phyloP scores from a whole-genome alignment of 768 basidiomycete species.

The Kwoniella heveanensis region DNA sequence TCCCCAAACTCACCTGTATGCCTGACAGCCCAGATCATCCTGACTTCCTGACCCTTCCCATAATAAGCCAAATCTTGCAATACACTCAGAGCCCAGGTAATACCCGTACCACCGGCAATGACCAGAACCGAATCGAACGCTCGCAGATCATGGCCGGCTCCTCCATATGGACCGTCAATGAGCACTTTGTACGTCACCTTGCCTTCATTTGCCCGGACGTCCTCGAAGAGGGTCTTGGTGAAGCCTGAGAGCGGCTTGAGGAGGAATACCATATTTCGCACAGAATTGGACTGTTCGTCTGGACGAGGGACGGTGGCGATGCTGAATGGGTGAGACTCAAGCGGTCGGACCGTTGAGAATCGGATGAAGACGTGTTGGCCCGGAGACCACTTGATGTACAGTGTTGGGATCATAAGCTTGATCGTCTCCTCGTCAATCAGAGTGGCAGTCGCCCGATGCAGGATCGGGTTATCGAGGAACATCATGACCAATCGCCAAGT shows the following conservation, averaged over 20 bases:
- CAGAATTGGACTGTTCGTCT: slow-evolving; percentile 36
- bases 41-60: not conserved
- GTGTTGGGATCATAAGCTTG: slow-evolving; percentile 44
- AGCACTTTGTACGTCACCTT: slow-evolving; percentile 49
- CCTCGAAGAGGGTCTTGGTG: slow-evolving; percentile 33
- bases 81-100: slow-evolving; percentile 25
- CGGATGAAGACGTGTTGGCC: slow-evolving; percentile 56
- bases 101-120: slow-evolving; percentile 56
- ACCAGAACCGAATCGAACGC: slow-evolving; percentile 52
- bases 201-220: slow-evolving; percentile 48
- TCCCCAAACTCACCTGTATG: not conserved
- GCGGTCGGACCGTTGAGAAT: slow-evolving; percentile 43
- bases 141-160: not conserved
- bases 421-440: slow-evolving; percentile 42
- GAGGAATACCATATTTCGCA: slow-evolving; percentile 53
- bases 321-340: slow-evolving; percentile 57
- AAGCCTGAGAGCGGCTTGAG: slow-evolving; percentile 38
- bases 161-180: slow-evolving; percentile 37
- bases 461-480: slow-evolving; percentile 11
- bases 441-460: slow-evolving; percentile 41
- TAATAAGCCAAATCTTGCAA: slow-evolving; percentile 4
- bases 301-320: slow-evolving; percentile 46
- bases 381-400: slow-evolving; percentile 51
- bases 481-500: slow-evolving; percentile 25
- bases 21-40: slow-evolving; percentile 4